These are phyloP conservation scores for Crassisporium funariophilum DNA, from an alignment of 768 basidiomycete species.

Conservation along the genomic window DNA sequence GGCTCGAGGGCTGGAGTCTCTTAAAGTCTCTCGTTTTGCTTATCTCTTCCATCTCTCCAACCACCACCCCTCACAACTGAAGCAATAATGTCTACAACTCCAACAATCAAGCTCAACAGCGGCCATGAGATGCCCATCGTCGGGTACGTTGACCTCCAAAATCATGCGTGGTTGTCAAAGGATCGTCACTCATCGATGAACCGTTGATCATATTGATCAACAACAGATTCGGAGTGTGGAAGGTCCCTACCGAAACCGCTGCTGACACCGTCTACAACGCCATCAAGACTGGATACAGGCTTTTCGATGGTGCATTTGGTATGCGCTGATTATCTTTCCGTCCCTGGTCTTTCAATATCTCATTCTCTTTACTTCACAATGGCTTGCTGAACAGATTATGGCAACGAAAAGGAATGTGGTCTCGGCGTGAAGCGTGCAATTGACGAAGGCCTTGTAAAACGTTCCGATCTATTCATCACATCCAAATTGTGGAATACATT, in stretches of 20 bases:
- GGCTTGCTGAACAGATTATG: slow-evolving; percentile 68
- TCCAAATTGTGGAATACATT: slow-evolving; percentile 94
- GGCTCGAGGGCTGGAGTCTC: no score
- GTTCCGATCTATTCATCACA: slow-evolving; percentile 88
- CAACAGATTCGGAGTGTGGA: slow-evolving; percentile 36
- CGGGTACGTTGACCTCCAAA: slow-evolving; percentile 27
- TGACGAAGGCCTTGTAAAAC: slow-evolving; percentile 78
- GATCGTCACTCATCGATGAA: slow-evolving; percentile 13
- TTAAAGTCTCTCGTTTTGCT: no score
- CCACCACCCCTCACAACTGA: slow-evolving; percentile 3
- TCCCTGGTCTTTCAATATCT: slow-evolving; percentile 3
- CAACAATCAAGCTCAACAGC: slow-evolving; percentile 32
- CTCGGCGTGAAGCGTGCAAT: slow-evolving; percentile 80
- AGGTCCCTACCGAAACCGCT: slow-evolving; percentile 46
- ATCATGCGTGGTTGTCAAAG: not conserved
- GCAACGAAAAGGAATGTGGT: slow-evolving; percentile 87
- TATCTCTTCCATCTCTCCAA: slow-evolving; percentile 1
- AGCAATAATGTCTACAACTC: slow-evolving; percentile 24
- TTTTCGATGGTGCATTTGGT: slow-evolving; percentile 77
- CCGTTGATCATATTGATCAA: slow-evolving; percentile 11
- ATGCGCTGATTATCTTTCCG: slow-evolving; percentile 3
- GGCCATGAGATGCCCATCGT: slow-evolving; percentile 29
- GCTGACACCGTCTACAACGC: slow-evolving; percentile 82
- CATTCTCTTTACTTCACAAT: slow-evolving; percentile 4
- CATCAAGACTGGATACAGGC: slow-evolving; percentile 84